Conservation (phyloP, 1,284 basidiomycete genomes). For the Sphaerobolus stellatus region DNA sequence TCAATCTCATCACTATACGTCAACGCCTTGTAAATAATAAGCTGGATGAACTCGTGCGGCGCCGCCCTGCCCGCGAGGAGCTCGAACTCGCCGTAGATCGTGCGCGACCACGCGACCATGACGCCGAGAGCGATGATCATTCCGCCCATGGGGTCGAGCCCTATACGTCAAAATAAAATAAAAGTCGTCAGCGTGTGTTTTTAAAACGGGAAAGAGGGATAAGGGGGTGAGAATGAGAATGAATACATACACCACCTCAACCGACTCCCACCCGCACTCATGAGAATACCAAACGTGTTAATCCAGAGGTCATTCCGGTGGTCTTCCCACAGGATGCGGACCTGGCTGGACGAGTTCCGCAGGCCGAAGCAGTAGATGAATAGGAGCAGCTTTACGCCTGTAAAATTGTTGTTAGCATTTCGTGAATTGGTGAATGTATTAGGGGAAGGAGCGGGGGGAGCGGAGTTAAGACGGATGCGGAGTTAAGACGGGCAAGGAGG, state of each 20-base stretch:
- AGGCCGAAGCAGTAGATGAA: conserved; percentile 87
- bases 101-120: conserved; percentile 77
- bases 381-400: conserved; percentile 81
- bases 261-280: conserved; percentile 89
- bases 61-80: conserved; percentile 90
- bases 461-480: too few species aligned
- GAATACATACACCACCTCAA: conserved; percentile 71
- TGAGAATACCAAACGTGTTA: conserved; percentile 69
- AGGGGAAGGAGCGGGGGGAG: too few species aligned
- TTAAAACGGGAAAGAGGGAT: conserved; percentile 3
- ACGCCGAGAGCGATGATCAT: conserved; percentile 79
- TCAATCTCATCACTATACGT: conserved; percentile 87
- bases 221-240: conserved; percentile 1
- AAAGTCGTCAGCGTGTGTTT: too few species aligned
- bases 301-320: conserved; percentile 89
- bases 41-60: conserved; percentile 84
- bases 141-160: conserved; percentile 79
- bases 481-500: too few species aligned
- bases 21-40: conserved; percentile 90
- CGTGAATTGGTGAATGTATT: conserved; percentile 11
- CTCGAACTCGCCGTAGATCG: conserved; percentile 80
- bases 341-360: conserved; percentile 81
- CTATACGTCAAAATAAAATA: too few species aligned
- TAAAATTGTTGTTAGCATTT: conserved; percentile 3
- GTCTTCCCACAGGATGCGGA: conserved; percentile 93